Evolutionary conservation across 805 yeast species (phyloP).

Genomic region (Allodekkera sacchari): DNA sequence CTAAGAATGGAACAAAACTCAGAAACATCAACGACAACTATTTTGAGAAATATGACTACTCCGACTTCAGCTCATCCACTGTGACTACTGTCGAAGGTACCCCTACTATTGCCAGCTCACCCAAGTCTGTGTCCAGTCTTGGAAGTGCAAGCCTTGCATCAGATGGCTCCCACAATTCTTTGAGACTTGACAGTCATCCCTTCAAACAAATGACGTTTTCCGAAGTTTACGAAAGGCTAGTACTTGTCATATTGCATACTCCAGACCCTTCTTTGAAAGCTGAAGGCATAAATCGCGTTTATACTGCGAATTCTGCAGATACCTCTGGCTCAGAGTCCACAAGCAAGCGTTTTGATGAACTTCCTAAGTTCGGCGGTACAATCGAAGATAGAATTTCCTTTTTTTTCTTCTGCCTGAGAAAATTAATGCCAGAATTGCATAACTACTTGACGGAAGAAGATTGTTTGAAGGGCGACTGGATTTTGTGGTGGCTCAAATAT

Average conservation of each 20-base stretch:
- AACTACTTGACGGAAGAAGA: constrained; percentile 76
- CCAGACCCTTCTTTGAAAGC: constrained; percentile 36
- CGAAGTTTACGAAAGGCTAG: constrained; percentile 67
- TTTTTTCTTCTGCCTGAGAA: constrained; percentile 56
- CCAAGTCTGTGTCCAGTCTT: constrained; percentile 18
- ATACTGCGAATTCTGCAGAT: constrained; percentile 1
- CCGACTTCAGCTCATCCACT: constrained; percentile 7
- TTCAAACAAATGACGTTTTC: constrained; percentile 44
- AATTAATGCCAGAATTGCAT: constrained; percentile 65
- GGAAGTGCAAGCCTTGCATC: constrained; percentile 8
- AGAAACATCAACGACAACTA: constrained; percentile 25
- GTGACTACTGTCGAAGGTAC: constrained; percentile 17
- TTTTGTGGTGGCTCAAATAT: constrained; percentile 92
- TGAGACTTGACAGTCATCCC: constrained; percentile 8
- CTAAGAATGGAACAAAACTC: constrained; percentile 28
- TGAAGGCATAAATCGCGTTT: not conserved
- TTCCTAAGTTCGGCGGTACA: constrained; percentile 42
- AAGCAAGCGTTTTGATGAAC: constrained; percentile 15
- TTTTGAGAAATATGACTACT: constrained; percentile 21
- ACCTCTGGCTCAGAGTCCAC: not conserved
- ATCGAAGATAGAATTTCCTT: constrained; percentile 60
- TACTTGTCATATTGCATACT: constrained; percentile 66
- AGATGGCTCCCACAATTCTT: constrained; percentile 4
- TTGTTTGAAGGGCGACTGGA: constrained; percentile 75
- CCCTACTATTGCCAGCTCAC: constrained; percentile 17